These are phyloP conservation scores for Oryza longistaminata DNA, from an alignment of 176 grass and related monocot species.

Conservation along the genomic window DNA sequence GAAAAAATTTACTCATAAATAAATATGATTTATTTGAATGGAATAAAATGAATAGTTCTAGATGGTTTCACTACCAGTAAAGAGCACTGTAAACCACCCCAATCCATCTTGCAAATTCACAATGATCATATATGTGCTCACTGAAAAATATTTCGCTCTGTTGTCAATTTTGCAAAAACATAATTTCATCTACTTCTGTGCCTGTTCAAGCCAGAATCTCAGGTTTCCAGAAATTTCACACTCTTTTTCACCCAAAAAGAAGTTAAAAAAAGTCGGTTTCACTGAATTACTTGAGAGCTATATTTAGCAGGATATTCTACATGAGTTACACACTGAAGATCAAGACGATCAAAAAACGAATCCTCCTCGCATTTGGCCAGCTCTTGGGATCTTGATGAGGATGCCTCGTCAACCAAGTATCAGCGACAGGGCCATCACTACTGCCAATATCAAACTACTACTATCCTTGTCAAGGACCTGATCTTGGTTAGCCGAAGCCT, in stretches of 20 bases:
- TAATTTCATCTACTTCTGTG: background rate
- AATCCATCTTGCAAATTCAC: no score
- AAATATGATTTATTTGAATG: no score
- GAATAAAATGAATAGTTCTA: no score
- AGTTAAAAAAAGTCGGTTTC: background rate
- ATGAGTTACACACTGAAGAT: conserved; percentile 42
- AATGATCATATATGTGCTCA: background rate
- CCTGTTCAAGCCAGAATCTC: background rate
- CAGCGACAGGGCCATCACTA: conserved; percentile 19
- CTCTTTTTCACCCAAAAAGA: no score
- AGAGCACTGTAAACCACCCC: no score
- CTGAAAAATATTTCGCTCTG: background rate
- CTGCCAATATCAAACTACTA: conserved; percentile 56
- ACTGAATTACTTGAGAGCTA: background rate
- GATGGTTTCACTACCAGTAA: no score
- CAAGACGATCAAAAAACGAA: conserved; percentile 33
- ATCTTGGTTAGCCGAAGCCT: conserved; percentile 53
- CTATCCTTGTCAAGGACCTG: conserved; percentile 46
- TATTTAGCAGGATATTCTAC: conserved; percentile 41
- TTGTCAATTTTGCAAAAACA: background rate
- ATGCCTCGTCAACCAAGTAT: conserved; percentile 32
- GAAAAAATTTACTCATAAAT: no score
- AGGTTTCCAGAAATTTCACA: background rate
- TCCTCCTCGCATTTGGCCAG: conserved; percentile 34
- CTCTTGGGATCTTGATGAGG: conserved; percentile 37